Evolutionary conservation across 2,329 filamentous ascomycete genomes (phyloP).

Genomic region (Aspergillus neoniger): DNA sequence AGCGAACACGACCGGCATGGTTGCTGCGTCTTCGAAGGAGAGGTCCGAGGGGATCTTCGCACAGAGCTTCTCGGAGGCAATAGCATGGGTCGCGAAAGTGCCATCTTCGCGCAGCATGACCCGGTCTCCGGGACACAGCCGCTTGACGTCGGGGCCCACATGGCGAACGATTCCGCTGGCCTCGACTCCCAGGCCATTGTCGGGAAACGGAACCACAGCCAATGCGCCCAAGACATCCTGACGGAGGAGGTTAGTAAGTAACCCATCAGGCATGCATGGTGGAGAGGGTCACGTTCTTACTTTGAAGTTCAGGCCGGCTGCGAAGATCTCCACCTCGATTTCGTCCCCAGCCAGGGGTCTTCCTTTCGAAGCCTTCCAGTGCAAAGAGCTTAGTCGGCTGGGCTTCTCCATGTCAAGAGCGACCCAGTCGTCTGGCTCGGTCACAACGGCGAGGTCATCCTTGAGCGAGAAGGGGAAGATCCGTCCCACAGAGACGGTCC

Average conservation of each 20-base stretch:
- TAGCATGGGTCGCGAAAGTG: background rate
- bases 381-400: constrained; percentile 24
- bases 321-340: constrained; percentile 24
- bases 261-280: background rate
- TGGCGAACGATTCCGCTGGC: constrained; percentile 24
- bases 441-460: background rate
- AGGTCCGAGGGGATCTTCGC: constrained; percentile 6
- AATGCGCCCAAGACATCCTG: constrained; percentile 2
- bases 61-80: constrained; percentile 10
- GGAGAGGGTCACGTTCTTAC: background rate
- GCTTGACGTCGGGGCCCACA: constrained; percentile 23
- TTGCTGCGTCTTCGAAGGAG: constrained; percentile 9
- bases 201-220: background rate
- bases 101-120: constrained; percentile 16
- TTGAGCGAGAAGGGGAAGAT: constrained; percentile 12
- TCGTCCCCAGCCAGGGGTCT: constrained; percentile 16
- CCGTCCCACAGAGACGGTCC: constrained; percentile 16
- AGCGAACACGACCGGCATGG: constrained; percentile 6
- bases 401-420: constrained; percentile 20
- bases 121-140: constrained; percentile 25
- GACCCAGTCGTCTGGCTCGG: background rate
- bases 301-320: constrained; percentile 3
- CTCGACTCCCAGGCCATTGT: constrained; percentile 23
- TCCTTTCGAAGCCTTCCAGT: constrained; percentile 20
- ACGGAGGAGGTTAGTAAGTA: background rate